These are phyloP conservation scores for Naganishia cerealis DNA, from an alignment of 1,284 basidiomycete genomes.

Conservation along the genomic window DNA sequence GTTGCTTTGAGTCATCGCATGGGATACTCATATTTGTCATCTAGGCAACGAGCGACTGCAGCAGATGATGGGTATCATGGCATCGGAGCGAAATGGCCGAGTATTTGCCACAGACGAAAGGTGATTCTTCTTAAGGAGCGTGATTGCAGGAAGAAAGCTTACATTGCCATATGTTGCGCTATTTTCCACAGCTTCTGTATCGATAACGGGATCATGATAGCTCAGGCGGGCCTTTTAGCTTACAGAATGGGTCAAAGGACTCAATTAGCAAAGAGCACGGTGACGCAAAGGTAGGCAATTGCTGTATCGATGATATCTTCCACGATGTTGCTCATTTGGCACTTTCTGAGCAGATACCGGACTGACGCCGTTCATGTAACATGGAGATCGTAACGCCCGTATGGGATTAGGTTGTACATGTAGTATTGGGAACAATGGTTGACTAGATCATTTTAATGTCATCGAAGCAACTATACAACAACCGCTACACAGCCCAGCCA, in stretches of 20 bases:
- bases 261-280: conserved; percentile 73
- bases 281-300: conserved; percentile 74
- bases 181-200: conserved; percentile 78
- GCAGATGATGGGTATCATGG: conserved; percentile 99
- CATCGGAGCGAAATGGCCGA: conserved; percentile 78
- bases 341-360: conserved; percentile 64
- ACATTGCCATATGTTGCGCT: not conserved
- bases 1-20: not conserved
- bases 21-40: not conserved
- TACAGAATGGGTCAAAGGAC: conserved; percentile 89
- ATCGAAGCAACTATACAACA: not conserved
- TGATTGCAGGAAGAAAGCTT: not conserved
- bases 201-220: conserved; percentile 99
- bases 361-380: conserved; percentile 87
- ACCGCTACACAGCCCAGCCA: not conserved
- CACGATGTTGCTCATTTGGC: not conserved
- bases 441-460: not conserved
- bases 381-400: conserved; percentile 62
- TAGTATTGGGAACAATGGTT: no score
- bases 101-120: conserved; percentile 96
- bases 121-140: conserved; percentile 55
- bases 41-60: conserved; percentile 86
- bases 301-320: not conserved
- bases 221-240: conserved; percentile 89
- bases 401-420: not conserved